Evolutionary conservation across 2,329 filamentous ascomycete genomes (phyloP).

Genomic region (Diaporthe velutina): DNA sequence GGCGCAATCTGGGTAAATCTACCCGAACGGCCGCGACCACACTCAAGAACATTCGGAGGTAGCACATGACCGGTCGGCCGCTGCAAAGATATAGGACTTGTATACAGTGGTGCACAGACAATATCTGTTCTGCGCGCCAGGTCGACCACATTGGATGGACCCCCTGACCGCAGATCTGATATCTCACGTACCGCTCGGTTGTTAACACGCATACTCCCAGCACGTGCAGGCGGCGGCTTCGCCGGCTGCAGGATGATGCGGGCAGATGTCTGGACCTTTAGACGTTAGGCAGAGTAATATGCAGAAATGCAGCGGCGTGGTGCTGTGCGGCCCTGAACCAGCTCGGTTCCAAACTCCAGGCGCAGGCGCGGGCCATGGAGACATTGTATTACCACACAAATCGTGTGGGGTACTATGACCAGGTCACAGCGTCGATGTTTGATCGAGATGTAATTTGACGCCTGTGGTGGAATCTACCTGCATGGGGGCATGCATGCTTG

Average conservation of each 20-base stretch:
- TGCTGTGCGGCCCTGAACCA: not conserved
- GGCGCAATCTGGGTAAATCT: slow-evolving; percentile 16
- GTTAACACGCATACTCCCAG: not conserved
- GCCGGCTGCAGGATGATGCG: slow-evolving; percentile 20
- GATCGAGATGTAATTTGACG: slow-evolving; percentile 30
- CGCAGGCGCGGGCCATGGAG: not conserved
- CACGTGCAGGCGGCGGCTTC: slow-evolving; percentile 21
- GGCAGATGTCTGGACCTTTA: not conserved
- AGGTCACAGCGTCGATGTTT: slow-evolving; percentile 5
- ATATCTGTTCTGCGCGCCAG: not conserved
- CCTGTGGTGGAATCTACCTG: slow-evolving; percentile 11
- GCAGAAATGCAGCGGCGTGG: not conserved
- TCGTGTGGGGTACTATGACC: not conserved
- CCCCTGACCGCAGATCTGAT: not conserved
- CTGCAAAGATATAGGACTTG: slow-evolving; percentile 1
- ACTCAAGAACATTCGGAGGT: not conserved
- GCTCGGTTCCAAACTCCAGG: slow-evolving; percentile 16
- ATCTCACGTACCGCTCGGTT: not conserved
- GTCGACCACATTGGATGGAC: not conserved
- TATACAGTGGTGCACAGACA: not conserved
- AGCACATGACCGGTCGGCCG: slow-evolving; percentile 26
- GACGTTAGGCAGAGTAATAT: slow-evolving; percentile 10
- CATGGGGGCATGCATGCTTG: slow-evolving; percentile 10
- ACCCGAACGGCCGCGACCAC: slow-evolving; percentile 11
- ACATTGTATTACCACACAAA: not conserved